Evolutionary conservation across 768 basidiomycete genomes (phyloP).

Genomic region (Scleroderma citrinum): DNA sequence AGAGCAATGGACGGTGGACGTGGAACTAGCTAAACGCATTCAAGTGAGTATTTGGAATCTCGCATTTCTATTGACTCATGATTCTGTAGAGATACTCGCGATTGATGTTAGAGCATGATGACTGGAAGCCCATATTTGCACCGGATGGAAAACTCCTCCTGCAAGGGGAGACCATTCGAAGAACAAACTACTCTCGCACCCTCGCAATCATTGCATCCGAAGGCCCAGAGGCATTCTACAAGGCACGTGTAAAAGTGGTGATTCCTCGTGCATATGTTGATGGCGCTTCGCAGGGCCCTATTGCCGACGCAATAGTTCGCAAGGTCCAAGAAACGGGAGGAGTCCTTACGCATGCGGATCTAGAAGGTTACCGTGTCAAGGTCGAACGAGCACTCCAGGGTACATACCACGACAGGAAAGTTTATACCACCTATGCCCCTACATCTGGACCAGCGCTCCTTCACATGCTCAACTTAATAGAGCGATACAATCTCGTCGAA

Average conservation of each 20-base stretch:
- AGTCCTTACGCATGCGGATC: conserved; percentile 70
- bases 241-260: conserved; percentile 34
- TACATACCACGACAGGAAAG: conserved; percentile 66
- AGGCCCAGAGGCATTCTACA: conserved; percentile 84
- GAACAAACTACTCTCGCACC: conserved; percentile 74
- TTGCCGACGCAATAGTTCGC: conserved; percentile 72
- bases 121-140: conserved; percentile 83
- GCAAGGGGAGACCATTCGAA: conserved; percentile 68
- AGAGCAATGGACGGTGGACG: too few relatives aligned
- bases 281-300: conserved; percentile 68
- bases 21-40: too few relatives aligned
- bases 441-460: conserved; percentile 86
- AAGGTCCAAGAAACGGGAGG: conserved; percentile 76
- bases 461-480: conserved; percentile 87
- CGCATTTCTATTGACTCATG: too few relatives aligned
- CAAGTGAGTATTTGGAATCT: too few relatives aligned
- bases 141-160: conserved; percentile 63
- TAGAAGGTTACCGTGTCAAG: conserved; percentile 60
- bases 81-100: conserved; percentile 38
- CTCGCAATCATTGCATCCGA: conserved; percentile 65
- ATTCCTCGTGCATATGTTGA: conserved; percentile 4
- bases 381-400: conserved; percentile 82
- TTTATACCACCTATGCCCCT: conserved; percentile 84
- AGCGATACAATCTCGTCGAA: conserved; percentile 52
- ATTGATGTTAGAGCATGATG: conserved; percentile 61